These are phyloP conservation scores for Camellia granthamiana DNA, from an alignment of 148 eudicot genomes.

Conservation along the genomic window DNA sequence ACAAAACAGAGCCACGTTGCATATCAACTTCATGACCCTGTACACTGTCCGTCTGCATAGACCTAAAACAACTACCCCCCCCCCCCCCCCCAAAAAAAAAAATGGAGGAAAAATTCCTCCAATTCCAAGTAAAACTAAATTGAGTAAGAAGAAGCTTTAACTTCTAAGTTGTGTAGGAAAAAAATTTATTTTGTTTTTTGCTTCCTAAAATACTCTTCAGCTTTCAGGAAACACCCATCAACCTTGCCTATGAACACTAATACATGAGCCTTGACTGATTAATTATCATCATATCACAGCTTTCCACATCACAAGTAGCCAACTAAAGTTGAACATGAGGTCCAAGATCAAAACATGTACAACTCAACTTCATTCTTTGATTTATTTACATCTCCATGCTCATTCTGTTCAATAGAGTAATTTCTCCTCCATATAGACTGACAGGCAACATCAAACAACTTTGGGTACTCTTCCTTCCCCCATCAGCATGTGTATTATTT, in stretches of 20 bases:
- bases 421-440: neutral
- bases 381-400: neutral
- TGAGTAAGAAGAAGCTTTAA: constrained; percentile 1
- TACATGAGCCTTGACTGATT: neutral
- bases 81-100: too few species aligned
- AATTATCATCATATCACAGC: neutral
- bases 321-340: neutral
- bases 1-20: neutral
- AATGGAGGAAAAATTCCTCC: neutral
- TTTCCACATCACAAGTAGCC: neutral
- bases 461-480: neutral
- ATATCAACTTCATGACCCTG: neutral
- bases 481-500: too few species aligned
- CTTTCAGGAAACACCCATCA: neutral
- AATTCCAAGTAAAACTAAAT: neutral
- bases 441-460: neutral
- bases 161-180: neutral
- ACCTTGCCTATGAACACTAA: neutral
- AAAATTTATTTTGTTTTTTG: too few species aligned
- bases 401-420: neutral
- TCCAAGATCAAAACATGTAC: neutral
- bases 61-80: too few species aligned
- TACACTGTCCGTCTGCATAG: neutral
- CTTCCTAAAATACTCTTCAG: neutral
- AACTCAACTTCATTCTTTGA: neutral